These are phyloP conservation scores for Aegle marmelos DNA, from an alignment of 345 rosid genomes.

Conservation along the genomic window DNA sequence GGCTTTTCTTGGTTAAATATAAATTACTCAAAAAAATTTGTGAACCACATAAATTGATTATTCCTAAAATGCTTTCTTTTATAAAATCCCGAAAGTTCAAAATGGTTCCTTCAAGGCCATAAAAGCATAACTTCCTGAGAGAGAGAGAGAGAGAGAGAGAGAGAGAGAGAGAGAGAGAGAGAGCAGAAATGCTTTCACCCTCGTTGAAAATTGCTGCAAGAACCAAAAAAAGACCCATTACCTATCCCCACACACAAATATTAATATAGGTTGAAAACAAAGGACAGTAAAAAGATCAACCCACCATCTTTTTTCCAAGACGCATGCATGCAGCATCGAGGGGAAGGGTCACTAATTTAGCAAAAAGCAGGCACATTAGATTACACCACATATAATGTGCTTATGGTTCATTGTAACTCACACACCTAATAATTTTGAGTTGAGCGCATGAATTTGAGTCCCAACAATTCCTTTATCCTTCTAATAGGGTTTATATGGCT, in stretches of 20 bases:
- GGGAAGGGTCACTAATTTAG: not conserved
- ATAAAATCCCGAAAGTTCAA: not conserved
- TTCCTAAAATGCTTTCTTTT: not conserved
- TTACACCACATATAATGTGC: not conserved
- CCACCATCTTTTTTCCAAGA: not conserved
- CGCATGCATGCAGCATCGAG: not conserved
- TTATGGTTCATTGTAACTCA: too few species aligned
- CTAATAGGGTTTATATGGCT: too few species aligned
- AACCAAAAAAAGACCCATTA: too few species aligned
- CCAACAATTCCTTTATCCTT: too few species aligned
- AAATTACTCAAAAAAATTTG: not conserved
- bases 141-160: too few species aligned
- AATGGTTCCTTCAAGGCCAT: not conserved
- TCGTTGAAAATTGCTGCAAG: not conserved
- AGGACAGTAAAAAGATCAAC: too few species aligned
- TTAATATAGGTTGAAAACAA: too few species aligned
- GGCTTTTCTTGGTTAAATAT: conserved; percentile 6
- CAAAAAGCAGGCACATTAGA: not conserved
- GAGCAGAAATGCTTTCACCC: not conserved
- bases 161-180: too few species aligned
- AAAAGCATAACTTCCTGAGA: not conserved
- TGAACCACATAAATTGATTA: not conserved
- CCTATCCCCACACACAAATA: too few species aligned
- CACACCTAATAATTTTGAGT: too few species aligned
- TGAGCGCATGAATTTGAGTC: too few species aligned